A percentile compares a stretch with the other conserved stretches of the same genome.
These are phyloP conservation scores for Aspergillus conjunctus DNA, from an alignment of 495 filamentous ascomycete genomes.

Conservation along the genomic window DNA sequence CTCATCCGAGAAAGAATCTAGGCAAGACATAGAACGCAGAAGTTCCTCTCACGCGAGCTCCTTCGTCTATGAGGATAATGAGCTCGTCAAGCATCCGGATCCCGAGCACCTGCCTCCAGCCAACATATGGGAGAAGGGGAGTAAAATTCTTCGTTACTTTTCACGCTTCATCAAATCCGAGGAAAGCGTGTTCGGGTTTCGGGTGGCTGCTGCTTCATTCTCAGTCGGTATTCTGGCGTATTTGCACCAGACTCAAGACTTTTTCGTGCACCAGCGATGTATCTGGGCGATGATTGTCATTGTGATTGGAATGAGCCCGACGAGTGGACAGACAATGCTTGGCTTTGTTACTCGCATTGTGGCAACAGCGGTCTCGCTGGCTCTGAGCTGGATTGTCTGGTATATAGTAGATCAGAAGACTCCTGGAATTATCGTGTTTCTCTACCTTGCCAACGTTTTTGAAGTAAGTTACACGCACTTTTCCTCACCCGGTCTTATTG, in stretches of 20 bases:
- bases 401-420: slow-evolving; percentile 70
- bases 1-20: slow-evolving; percentile 16
- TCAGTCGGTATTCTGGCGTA: slow-evolving; percentile 69
- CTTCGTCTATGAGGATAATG: slow-evolving; percentile 14
- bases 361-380: slow-evolving; percentile 63
- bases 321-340: slow-evolving; percentile 66
- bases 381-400: slow-evolving; percentile 65
- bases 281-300: slow-evolving; percentile 81
- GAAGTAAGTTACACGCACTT: slow-evolving; percentile 39
- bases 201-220: slow-evolving; percentile 69
- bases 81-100: slow-evolving; percentile 41
- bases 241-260: slow-evolving; percentile 63
- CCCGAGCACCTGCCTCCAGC: slow-evolving; percentile 72
- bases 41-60: slow-evolving; percentile 28
- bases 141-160: slow-evolving; percentile 26
- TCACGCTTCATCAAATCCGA: slow-evolving; percentile 35
- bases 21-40: slow-evolving; percentile 17
- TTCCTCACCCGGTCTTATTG: not conserved
- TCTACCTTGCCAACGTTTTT: slow-evolving; percentile 67
- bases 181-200: slow-evolving; percentile 61
- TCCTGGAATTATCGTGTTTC: slow-evolving; percentile 64
- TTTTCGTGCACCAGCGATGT: slow-evolving; percentile 68
- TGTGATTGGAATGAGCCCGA: slow-evolving; percentile 61
- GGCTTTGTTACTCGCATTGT: slow-evolving; percentile 66
- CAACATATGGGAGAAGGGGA: slow-evolving; percentile 61